These are phyloP conservation scores for Colletotrichum eremochloae DNA, from an alignment of 2,329 filamentous ascomycete genomes.

Conservation along the genomic window DNA sequence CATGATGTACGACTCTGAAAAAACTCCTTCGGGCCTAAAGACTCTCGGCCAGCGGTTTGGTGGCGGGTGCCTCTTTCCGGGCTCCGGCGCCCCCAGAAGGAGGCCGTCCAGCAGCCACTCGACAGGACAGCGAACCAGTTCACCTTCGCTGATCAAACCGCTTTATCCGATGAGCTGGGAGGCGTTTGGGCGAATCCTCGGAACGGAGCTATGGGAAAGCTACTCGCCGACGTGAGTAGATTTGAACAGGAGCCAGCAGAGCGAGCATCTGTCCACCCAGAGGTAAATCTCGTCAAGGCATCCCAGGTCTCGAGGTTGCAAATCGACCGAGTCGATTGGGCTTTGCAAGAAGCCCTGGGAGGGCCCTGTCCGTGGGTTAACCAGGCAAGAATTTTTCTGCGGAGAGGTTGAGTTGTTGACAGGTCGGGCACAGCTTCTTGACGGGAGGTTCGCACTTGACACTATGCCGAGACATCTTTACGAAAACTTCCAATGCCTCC, in stretches of 20 bases:
- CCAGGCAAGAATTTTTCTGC: not conserved
- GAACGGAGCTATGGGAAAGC: not conserved
- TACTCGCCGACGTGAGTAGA: not conserved
- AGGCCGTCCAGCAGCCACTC: not conserved
- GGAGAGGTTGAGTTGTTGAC: not conserved
- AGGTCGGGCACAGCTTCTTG: not conserved
- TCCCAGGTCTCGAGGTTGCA: not conserved
- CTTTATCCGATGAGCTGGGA: not conserved
- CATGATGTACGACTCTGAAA: too few species aligned
- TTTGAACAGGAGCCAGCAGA: slow-evolving; percentile 3
- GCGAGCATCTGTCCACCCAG: not conserved
- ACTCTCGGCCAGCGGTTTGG: too few species aligned
- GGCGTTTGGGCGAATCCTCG: not conserved
- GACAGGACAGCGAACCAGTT: not conserved
- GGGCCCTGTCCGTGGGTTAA: not conserved
- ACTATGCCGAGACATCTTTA: not conserved
- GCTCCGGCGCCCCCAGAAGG: not conserved
- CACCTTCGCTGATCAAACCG: not conserved
- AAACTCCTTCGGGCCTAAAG: too few species aligned
- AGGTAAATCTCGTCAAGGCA: not conserved
- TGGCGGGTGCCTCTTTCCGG: too few species aligned
- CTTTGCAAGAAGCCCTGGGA: not conserved
- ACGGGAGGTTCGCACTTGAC: not conserved
- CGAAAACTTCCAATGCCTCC: not conserved
- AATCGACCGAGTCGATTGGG: not conserved